Base-by-base conservation (phyloP, 1,284 basidiomycete genomes). In the Apiotrichum akiyoshidainum region DNA sequence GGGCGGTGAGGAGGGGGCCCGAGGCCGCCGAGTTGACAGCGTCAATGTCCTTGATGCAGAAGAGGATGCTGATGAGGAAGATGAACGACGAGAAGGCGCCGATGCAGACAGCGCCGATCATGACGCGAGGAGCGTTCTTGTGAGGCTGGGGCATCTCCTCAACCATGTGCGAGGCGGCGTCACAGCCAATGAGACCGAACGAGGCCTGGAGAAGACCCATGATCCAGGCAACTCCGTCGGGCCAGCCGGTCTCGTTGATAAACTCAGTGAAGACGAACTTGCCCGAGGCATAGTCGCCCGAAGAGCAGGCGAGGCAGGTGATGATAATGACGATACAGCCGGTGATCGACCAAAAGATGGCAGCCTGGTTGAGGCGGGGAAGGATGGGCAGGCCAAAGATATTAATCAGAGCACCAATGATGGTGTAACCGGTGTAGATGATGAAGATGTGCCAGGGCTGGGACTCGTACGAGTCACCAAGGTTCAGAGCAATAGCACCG, bases 191-290 rank as follows among this genome's bases (percentile, higher is more conserved):
- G 16, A 59, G 48, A 11, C 55, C 55, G 17, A 63, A 52, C 12
- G 58, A 59, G 54, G 57, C 54, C 57, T 80, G 77, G 1, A 79
- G 64, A 12, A 77, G 60, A n/a, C 76, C 77, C 7, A 77, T 63
- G 26, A 77, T 74, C 65, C 70, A 80, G 2, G 77, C 72, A 2
- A 76, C 42, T 8, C 60, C 60, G 42, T 51, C 42, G 8, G 60
- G 60, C 60, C 60, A 61, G 48, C 50, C 56, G 1, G 49, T 54
- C 49, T 46, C 37, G 62, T 79, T 79, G 31, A 67, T 60, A 26
- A 65, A 76, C 1, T 60, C 59, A 1, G 63, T 63, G 56, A 79
- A 80, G 11, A 79, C 78, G 47, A 74, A 76, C 2, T 55, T 55
- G 10, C 64, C 74, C 1, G 60, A 40, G 47, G 76, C 74, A 58